Conservation (phyloP, 164 flowering plant species). For the Amborella trichopoda region DNA sequence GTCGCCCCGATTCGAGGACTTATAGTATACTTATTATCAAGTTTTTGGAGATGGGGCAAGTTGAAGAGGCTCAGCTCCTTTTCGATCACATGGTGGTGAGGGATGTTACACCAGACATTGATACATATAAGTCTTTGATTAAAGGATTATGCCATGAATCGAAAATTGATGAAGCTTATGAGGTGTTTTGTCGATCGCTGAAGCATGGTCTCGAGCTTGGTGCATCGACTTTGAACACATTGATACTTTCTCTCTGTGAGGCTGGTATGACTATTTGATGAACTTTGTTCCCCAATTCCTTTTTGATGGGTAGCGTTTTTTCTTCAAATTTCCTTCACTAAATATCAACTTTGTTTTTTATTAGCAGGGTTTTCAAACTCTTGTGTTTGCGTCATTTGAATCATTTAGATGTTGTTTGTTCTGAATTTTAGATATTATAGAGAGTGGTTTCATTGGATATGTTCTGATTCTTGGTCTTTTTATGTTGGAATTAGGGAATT, state of each 20-base stretch:
- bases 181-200: constrained; percentile 33
- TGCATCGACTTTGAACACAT: constrained; percentile 24
- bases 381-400: neutral
- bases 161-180: constrained; percentile 42
- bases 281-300: neutral
- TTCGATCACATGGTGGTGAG: constrained; percentile 59
- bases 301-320: neutral
- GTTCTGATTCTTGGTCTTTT: neutral
- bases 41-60: constrained; percentile 46
- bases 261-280: constrained; percentile 29
- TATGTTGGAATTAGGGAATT: constrained; percentile 34
- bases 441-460: neutral
- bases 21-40: constrained; percentile 61
- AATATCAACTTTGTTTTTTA: neutral
- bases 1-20: constrained; percentile 48
- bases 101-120: constrained; percentile 43
- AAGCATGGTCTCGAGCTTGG: constrained; percentile 42
- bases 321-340: neutral
- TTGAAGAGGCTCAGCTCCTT: constrained; percentile 51
- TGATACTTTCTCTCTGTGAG: constrained; percentile 42
- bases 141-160: constrained; percentile 52
- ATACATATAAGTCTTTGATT: constrained; percentile 46
- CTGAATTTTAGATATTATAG: neutral
- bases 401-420: neutral
- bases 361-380: neutral